Conservation (phyloP, 257 asterid genomes). For the Solanum stenotomum region DNA sequence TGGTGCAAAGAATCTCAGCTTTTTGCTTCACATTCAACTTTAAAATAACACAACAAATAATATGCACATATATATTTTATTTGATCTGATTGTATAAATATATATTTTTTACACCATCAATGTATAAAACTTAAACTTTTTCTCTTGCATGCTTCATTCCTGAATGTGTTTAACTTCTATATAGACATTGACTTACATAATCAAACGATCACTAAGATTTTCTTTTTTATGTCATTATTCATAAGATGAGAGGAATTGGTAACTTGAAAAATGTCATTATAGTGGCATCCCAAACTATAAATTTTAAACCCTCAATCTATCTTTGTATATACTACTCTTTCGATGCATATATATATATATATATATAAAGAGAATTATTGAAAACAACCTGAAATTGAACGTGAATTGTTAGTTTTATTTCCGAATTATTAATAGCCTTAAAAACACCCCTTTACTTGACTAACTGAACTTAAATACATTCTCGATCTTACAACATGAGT, state of each 20-base stretch:
- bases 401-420: too few relatives aligned
- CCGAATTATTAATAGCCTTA: background rate
- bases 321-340: background rate
- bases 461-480: background rate
- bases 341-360: background rate
- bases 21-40: background rate
- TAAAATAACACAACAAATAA: background rate
- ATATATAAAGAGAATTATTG: too few relatives aligned
- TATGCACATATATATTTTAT: background rate
- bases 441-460: background rate
- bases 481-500: background rate
- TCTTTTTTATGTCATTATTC: background rate
- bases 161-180: background rate
- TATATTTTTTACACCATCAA: background rate
- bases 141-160: background rate
- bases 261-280: background rate
- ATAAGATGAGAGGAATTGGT: background rate
- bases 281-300: background rate
- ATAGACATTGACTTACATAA: background rate
- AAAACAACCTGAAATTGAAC: too few relatives aligned
- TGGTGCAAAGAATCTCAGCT: slow-evolving; percentile 25
- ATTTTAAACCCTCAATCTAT: background rate
- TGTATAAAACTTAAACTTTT: background rate
- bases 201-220: background rate
- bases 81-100: background rate